phyloP scores from a whole-genome alignment of 305 asterid species.

The Rubia peregrina region DNA sequence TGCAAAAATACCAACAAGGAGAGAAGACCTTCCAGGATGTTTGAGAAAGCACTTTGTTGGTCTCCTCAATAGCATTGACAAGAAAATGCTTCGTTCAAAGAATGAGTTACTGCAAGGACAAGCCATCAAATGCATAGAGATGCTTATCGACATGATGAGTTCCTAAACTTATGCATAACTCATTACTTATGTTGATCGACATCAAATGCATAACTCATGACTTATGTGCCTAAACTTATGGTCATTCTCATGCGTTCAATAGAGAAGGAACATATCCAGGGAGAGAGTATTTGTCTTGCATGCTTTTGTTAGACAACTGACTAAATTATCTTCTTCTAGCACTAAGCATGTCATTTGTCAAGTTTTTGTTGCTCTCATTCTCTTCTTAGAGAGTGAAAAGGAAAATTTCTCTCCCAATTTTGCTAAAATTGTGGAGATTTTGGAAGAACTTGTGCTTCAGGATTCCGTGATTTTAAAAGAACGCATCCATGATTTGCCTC shows the following conservation, averaged over 20 bases:
- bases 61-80: conserved; percentile 79
- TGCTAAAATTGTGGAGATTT: conserved; percentile 70
- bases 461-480: conserved; percentile 58
- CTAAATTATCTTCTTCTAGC: conserved; percentile 75
- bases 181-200: too few relatives aligned
- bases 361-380: conserved; percentile 94
- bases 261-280: conserved; percentile 73
- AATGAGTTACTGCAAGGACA: conserved; percentile 69
- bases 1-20: conserved; percentile 65
- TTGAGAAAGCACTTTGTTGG: conserved; percentile 79
- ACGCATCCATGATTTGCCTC: conserved; percentile 82
- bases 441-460: conserved; percentile 86
- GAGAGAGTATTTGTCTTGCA: conserved; percentile 80
- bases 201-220: conserved; percentile 54
- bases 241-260: conserved; percentile 97
- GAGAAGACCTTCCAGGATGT: conserved; percentile 82
- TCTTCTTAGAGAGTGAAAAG: conserved; percentile 74
- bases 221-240: conserved; percentile 92
- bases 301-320: conserved; percentile 70
- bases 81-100: conserved; percentile 87
- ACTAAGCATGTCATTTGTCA: conserved; percentile 87
- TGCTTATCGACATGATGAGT: conserved; percentile 86
- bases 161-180: too few relatives aligned
- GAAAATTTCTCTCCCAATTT: conserved; percentile 46
- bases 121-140: conserved; percentile 78